Base-by-base conservation (phyloP, 352 stramenopile genomes). In the Phytophthora sansomeana region DNA sequence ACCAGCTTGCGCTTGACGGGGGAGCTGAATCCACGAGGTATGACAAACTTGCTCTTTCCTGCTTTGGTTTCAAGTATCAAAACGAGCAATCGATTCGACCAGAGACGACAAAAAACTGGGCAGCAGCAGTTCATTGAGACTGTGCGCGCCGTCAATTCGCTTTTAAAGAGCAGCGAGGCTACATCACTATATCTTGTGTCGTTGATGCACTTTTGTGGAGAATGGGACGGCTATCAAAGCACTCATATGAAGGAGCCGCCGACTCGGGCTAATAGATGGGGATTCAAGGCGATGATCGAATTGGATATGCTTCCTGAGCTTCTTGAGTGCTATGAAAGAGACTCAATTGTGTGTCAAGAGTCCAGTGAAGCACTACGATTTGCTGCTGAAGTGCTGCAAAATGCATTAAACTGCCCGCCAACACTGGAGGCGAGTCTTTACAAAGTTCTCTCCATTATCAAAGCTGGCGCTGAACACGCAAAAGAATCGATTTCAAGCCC, bases 11-110 rank as follows among this genome's bases (percentile, higher is more conserved):
- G 17, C 19, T 50, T 11, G 3, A 33, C 16, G 10, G 16, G 42
- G 16, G 36, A 71, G 10, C 5, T 48, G 5, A 39, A 29, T 28
- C 54, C 46, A 17, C 75, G 61, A 63, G 78, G 73, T 19, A 19
- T 81, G 13, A 73, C 35, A 26, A 66, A 19, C 8, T 36, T 83
- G 30, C 42, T 86, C n/a, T 84, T 83, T 44, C 75, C 78, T 46
- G 70, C 67, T 1, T 48, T 84, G 14, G 60, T 67, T 44, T 67
- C 60, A 11, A 67, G 43, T 16, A 69, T 74, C 51, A 72, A 79
- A 51, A 35, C 36, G 24, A 64, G 7, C 14, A 54, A 16, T 14
- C 42, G 33, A 21, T 6, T 17, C 9, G 48, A 48, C 36, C 52
- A 24, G 47, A 58, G 67, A 14, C 63, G 50, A 58, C 66, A 50